Percentiles rank a stretch among this genome's conserved stretches.
These are phyloP conservation scores for Ophiostoma ips DNA, from an alignment of 2,329 filamentous ascomycete species.

Conservation along the genomic window DNA sequence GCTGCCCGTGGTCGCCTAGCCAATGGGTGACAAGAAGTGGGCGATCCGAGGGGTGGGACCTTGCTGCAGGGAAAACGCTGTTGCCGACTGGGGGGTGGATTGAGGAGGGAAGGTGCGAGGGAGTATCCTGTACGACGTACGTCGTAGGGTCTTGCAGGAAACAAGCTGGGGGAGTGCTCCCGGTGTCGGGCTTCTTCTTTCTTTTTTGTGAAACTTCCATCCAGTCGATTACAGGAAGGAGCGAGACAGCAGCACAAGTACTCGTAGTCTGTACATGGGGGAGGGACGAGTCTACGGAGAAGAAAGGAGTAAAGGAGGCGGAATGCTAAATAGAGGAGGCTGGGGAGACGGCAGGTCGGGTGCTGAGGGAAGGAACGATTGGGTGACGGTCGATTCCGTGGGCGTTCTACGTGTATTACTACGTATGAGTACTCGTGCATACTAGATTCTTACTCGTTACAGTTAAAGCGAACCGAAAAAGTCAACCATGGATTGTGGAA, in stretches of 20 bases:
- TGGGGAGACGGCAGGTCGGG: too few relatives aligned
- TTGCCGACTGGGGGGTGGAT: conserved; percentile 8
- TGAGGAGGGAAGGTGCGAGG: neutral
- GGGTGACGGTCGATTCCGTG: too few relatives aligned
- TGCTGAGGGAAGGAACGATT: neutral
- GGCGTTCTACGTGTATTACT: too few relatives aligned
- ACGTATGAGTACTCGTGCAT: too few relatives aligned
- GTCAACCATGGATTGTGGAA: neutral
- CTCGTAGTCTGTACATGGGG: too few relatives aligned
- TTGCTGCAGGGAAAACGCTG: conserved; percentile 13
- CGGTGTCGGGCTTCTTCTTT: neutral
- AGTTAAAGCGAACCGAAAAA: too few relatives aligned
- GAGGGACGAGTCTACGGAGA: neutral
- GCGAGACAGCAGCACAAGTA: neutral
- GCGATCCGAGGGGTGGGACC: conserved; percentile 11
- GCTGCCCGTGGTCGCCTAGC: conserved; percentile 13
- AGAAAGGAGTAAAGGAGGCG: neutral
- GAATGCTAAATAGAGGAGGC: too few relatives aligned
- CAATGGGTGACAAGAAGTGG: conserved; percentile 13
- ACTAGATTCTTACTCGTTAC: too few relatives aligned
- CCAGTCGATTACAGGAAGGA: neutral
- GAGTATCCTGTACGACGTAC: too few relatives aligned
- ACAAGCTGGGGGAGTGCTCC: too few relatives aligned
- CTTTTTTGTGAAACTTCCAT: too few relatives aligned
- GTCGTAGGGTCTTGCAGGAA: too few relatives aligned